Conservation (phyloP, 192 early-diverging fungal genomes). For the Globomyces pollinis-pini region DNA sequence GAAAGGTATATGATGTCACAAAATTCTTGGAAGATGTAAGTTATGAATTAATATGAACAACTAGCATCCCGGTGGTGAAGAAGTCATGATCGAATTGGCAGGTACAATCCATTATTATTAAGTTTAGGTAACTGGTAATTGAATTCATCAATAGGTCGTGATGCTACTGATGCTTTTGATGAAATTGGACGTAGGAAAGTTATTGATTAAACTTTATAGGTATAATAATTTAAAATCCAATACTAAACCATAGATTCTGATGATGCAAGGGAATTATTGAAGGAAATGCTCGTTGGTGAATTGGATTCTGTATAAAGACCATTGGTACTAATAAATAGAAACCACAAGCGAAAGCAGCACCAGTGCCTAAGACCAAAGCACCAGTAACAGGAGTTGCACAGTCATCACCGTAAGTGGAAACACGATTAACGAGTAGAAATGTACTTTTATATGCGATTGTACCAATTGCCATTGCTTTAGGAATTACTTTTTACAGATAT, state of each 20-base stretch:
- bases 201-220: neutral
- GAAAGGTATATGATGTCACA: constrained; percentile 42
- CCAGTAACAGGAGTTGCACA: no score
- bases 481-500: no score
- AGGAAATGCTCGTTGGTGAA: constrained; percentile 62
- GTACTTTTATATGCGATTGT: no score
- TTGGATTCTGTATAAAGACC: neutral
- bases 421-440: no score
- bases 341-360: neutral
- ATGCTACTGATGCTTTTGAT: constrained; percentile 90
- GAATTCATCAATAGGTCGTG: no score
- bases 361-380: neutral
- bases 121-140: neutral
- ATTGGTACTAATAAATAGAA: neutral
- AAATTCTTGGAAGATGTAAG: constrained; percentile 43
- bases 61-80: constrained; percentile 98
- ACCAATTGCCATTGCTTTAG: no score
- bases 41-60: constrained; percentile 21
- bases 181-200: constrained; percentile 62
- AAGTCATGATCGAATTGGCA: constrained; percentile 85
- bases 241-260: constrained; percentile 83
- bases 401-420: no score
- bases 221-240: no score
- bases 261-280: constrained; percentile 82
- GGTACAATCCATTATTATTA: no score